Evolutionary conservation across 73 alveolate species (phyloP).

Genomic region (Tetrahymena elliotti): DNA sequence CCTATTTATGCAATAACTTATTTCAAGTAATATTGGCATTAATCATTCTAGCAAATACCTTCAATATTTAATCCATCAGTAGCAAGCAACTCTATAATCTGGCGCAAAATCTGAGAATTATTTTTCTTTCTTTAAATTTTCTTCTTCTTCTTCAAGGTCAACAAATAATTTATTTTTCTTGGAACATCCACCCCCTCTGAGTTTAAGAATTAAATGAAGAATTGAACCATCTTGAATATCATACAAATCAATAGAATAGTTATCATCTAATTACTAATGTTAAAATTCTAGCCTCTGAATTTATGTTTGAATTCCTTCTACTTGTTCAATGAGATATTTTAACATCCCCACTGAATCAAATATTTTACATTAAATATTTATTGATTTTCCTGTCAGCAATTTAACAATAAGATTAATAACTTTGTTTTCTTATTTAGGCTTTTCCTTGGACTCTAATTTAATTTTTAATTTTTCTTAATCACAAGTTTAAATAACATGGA

Average conservation of each 20-base stretch:
- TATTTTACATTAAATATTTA: neutral
- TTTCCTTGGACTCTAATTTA: neutral
- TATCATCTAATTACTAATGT: neutral
- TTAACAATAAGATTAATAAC: neutral
- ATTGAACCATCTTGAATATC: neutral
- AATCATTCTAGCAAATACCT: neutral
- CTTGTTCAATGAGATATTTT: neutral
- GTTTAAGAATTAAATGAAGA: neutral
- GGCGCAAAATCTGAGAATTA: neutral
- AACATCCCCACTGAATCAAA: neutral
- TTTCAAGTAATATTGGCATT: neutral
- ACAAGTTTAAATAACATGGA: neutral
- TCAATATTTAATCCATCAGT: neutral
- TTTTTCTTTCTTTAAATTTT: too few relatives aligned
- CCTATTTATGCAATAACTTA: neutral
- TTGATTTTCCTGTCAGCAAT: neutral
- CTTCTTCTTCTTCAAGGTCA: neutral
- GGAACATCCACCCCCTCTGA: neutral
- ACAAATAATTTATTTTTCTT: neutral
- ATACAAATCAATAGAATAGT: neutral
- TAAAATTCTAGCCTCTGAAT: too few relatives aligned
- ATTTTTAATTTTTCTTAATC: too few relatives aligned
- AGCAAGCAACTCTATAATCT: neutral
- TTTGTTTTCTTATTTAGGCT: neutral
- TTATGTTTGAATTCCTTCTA: neutral